Evolutionary conservation across 192 early-diverging fungal genomes (phyloP), one percentile per base, ranked within the genome.

Genomic region (Coemansia sp.): DNA sequence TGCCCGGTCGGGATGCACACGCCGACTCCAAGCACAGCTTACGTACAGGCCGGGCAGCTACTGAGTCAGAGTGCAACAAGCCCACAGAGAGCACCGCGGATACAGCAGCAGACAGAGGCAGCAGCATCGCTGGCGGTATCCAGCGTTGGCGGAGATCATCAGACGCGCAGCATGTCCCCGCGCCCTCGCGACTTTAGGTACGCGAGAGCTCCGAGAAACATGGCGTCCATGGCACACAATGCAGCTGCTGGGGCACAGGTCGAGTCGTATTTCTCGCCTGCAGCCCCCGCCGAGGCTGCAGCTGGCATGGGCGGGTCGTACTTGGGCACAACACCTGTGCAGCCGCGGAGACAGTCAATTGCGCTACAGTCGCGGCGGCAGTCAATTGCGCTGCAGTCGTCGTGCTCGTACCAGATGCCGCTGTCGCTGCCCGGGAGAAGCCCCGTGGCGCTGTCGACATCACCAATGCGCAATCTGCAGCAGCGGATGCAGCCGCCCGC

Each of bases 331-430:
- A 19, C 63, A n/a, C 16, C 63, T 12, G 35, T 59, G 10, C 60
- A 52, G 59, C 52, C 66, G 41, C 65, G 65, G 14, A 59, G 29
- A 31, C 29, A 31, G 29, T 8, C 29, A 31, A 31, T 31, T 5
- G 29, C 29, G 6, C 29, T 65, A 50, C 52, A 62, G 23, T 65
- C 73, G 6, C 77, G 77, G 6, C 68, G 77, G 14, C 65, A 67
- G 35, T 80, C 77, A 0, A 75, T 80, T 51, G 66, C 58, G 4
- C 45, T 80, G 58, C 77, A 80, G 62, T 80, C 77, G 45, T 71
- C 72, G 57, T 59, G 57, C 37, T 71, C 77, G 19, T 47, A 65
- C 61, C 52, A 64, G 25, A 27, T 70, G 71, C 63, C 71, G 2
- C 54, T 71, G 21, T 35, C 74, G 35, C 61, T 70, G 61, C 68